phyloP scores from a whole-genome alignment of 108 stramenopile genomes.

The Skeletonema marinoi region DNA sequence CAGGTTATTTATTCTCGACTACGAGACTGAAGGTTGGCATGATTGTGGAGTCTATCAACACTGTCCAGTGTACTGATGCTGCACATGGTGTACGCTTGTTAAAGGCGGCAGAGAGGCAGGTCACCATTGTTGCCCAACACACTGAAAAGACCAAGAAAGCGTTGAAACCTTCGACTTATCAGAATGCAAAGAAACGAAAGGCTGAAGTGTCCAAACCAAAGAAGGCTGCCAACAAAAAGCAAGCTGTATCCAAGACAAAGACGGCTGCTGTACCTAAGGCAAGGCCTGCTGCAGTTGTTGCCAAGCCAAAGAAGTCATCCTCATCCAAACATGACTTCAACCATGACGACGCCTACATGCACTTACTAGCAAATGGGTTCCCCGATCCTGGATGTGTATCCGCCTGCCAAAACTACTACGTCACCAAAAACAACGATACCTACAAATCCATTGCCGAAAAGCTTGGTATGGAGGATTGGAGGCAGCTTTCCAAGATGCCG shows the following conservation, averaged over 20 bases:
- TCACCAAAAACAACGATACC: conserved; percentile 13
- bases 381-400: conserved; percentile 1
- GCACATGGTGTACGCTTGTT: not conserved
- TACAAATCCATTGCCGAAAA: conserved; percentile 4
- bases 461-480: conserved; percentile 12
- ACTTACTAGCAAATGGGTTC: conserved; percentile 7
- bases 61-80: conserved; percentile 13
- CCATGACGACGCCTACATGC: conserved; percentile 9
- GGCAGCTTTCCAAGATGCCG: not conserved
- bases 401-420: conserved; percentile 2
- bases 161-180: not conserved
- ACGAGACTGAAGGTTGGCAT: conserved; percentile 36
- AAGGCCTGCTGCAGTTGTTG: not conserved
- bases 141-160: conserved; percentile 2
- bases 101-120: not conserved
- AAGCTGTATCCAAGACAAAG: not conserved
- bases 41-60: conserved; percentile 34
- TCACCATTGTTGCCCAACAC: not conserved
- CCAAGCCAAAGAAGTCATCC: not conserved
- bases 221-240: conserved; percentile 4
- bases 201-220: conserved; percentile 5
- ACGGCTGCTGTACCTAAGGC: not conserved
- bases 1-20: conserved; percentile 14
- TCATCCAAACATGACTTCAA: not conserved
- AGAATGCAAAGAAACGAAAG: conserved; percentile 4